Evolutionary conservation across 805 yeast genomes (phyloP).

Genomic region (Candida saitoana): DNA sequence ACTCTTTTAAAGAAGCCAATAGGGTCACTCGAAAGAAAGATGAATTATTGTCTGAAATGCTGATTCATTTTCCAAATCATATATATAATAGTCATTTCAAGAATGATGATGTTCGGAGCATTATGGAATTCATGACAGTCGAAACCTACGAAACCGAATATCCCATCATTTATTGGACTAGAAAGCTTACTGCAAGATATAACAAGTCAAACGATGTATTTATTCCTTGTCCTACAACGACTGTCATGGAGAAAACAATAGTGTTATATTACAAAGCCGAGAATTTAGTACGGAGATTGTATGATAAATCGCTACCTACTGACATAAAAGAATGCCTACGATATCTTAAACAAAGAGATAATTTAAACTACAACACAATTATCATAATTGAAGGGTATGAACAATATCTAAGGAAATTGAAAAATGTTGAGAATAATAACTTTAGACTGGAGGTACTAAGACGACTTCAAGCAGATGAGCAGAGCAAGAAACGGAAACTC

Average conservation of each 20-base stretch:
- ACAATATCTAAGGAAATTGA: slow-evolving; percentile 41
- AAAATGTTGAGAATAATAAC: slow-evolving; percentile 40
- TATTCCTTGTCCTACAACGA: slow-evolving; percentile 45
- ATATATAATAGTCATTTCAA: slow-evolving; percentile 24
- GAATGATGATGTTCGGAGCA: slow-evolving; percentile 15
- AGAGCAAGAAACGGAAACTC: slow-evolving; percentile 4
- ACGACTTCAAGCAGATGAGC: slow-evolving; percentile 9
- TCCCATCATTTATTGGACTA: slow-evolving; percentile 50
- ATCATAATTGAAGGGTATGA: slow-evolving; percentile 49
- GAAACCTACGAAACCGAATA: slow-evolving; percentile 16
- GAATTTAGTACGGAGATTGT: slow-evolving; percentile 30
- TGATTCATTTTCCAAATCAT: slow-evolving; percentile 35
- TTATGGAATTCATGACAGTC: slow-evolving; percentile 20
- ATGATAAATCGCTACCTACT: slow-evolving; percentile 1
- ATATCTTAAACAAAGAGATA: background rate
- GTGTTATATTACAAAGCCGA: slow-evolving; percentile 46
- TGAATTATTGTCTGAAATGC: slow-evolving; percentile 50
- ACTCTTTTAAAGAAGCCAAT: slow-evolving; percentile 35
- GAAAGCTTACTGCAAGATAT: slow-evolving; percentile 48
- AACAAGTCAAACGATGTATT: slow-evolving; percentile 47
- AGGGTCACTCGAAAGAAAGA: slow-evolving; percentile 41
- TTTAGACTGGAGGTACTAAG: slow-evolving; percentile 35
- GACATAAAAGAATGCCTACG: slow-evolving; percentile 3
- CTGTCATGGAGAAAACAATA: slow-evolving; percentile 40
- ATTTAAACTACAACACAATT: slow-evolving; percentile 23